Percentiles rank a stretch among this genome's conserved stretches.
These are phyloP conservation scores for Perilla frutescens DNA, from an alignment of 257 asterid genomes.

Conservation along the genomic window DNA sequence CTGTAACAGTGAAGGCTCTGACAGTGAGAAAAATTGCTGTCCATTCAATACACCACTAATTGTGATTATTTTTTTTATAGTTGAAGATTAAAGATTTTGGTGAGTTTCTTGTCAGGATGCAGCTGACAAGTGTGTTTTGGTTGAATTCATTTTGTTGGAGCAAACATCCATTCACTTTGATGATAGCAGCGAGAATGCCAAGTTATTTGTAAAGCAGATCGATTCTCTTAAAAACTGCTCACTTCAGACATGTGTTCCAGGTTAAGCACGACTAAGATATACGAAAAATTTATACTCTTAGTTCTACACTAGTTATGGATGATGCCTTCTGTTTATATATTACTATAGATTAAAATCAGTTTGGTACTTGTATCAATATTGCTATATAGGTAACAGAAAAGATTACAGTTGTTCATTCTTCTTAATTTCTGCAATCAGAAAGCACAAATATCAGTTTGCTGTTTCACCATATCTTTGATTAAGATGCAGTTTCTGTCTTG, in stretches of 20 bases:
- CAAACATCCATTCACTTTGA: slow-evolving; percentile 61
- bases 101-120: slow-evolving; percentile 69
- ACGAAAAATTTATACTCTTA: slow-evolving; percentile 12
- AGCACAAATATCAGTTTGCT: neutral
- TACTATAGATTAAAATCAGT: neutral
- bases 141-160: slow-evolving; percentile 74
- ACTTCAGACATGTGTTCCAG: slow-evolving; percentile 66
- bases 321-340: slow-evolving; percentile 3
- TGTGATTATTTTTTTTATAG: slow-evolving; percentile 16
- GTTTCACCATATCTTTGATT: slow-evolving; percentile 2
- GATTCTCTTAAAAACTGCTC: slow-evolving; percentile 78
- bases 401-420: slow-evolving; percentile 8
- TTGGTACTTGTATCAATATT: neutral
- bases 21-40: slow-evolving; percentile 57
- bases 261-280: slow-evolving; percentile 46
- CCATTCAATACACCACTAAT: slow-evolving; percentile 33
- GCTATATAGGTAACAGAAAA: slow-evolving; percentile 1
- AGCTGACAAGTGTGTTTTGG: slow-evolving; percentile 64
- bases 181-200: slow-evolving; percentile 55
- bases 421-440: neutral
- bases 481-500: slow-evolving; percentile 1
- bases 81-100: slow-evolving; percentile 28
- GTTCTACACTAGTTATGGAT: slow-evolving; percentile 28
- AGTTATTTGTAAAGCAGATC: slow-evolving; percentile 61
- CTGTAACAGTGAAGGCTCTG: slow-evolving; percentile 62